Conservation (phyloP, 2,329 filamentous ascomycete species). For the Sporothrix curviconia region DNA sequence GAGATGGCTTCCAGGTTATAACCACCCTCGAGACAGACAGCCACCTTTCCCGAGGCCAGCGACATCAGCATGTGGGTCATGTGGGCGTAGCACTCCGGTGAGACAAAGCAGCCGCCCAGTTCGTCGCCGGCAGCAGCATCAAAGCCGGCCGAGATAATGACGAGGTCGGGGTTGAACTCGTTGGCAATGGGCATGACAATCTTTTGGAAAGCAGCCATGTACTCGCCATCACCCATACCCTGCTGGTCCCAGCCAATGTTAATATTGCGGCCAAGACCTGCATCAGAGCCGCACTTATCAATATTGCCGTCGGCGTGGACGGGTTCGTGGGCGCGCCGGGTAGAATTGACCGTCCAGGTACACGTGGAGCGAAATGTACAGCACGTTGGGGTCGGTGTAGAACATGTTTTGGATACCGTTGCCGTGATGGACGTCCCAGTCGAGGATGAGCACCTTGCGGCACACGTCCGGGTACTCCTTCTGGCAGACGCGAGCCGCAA, state of each 20-base stretch:
- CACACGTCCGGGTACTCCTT: conserved; percentile 70
- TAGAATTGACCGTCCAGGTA: conserved; percentile 82
- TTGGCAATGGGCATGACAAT: conserved; percentile 93
- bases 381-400: conserved; percentile 86
- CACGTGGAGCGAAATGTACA: conserved; percentile 93
- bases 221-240: conserved; percentile 92
- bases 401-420: conserved; percentile 97
- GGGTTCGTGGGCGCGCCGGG: conserved; percentile 58
- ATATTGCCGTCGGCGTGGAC: conserved; percentile 55
- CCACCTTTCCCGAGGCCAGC: conserved; percentile 78
- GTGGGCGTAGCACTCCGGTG: conserved; percentile 85
- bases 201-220: conserved; percentile 91
- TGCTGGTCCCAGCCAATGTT: conserved; percentile 63
- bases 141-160: conserved; percentile 93
- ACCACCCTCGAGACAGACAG: conserved; percentile 89
- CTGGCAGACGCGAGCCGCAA: conserved; percentile 85
- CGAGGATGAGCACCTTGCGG: conserved; percentile 84
- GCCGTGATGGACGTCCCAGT: conserved; percentile 79
- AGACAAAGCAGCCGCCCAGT: conserved; percentile 86
- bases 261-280: conserved; percentile 55
- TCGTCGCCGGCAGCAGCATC: conserved; percentile 92
- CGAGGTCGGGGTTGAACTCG: conserved; percentile 89
- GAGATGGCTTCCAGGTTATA: conserved; percentile 94
- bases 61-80: conserved; percentile 99
- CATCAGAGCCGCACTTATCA: conserved; percentile 50